Evolutionary conservation across 495 filamentous ascomycete genomes (phyloP).

Genomic region (Annulohypoxylon bovei): DNA sequence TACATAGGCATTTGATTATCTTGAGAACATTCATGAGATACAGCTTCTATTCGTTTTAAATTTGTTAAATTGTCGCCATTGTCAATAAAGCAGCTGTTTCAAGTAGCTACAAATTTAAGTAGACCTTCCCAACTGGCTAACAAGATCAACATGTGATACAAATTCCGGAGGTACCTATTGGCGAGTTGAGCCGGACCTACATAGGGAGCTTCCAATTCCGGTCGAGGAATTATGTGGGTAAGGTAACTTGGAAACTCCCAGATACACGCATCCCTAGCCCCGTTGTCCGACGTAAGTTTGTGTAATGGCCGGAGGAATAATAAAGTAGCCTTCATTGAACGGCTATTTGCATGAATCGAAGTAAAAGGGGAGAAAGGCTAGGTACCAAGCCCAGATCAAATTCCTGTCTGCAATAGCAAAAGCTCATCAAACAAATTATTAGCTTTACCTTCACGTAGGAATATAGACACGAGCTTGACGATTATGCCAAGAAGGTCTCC

Average conservation of each 20-base stretch:
- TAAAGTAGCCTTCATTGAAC: background rate
- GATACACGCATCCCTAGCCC: background rate
- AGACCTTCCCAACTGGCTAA: background rate
- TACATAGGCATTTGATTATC: background rate
- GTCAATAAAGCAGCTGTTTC: background rate
- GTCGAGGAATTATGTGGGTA: slow-evolving; percentile 4
- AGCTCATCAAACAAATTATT: background rate
- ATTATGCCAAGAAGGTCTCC: background rate
- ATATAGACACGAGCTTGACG: background rate
- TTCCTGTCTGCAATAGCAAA: background rate
- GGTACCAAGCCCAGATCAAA: background rate
- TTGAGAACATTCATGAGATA: background rate
- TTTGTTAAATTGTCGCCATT: background rate
- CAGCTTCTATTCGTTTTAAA: background rate
- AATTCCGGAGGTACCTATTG: slow-evolving; percentile 7
- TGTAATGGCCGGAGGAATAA: background rate
- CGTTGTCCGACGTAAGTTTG: background rate
- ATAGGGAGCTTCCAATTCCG: background rate
- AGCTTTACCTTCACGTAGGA: background rate
- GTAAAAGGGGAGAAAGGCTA: background rate
- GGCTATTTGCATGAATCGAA: background rate
- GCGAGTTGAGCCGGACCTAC: slow-evolving; percentile 1
- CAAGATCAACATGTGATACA: background rate
- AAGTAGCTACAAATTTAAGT: background rate
- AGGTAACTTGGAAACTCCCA: background rate